Conservation (phyloP, 1,284 basidiomycete species). For the Austroboletus niveus region DNA sequence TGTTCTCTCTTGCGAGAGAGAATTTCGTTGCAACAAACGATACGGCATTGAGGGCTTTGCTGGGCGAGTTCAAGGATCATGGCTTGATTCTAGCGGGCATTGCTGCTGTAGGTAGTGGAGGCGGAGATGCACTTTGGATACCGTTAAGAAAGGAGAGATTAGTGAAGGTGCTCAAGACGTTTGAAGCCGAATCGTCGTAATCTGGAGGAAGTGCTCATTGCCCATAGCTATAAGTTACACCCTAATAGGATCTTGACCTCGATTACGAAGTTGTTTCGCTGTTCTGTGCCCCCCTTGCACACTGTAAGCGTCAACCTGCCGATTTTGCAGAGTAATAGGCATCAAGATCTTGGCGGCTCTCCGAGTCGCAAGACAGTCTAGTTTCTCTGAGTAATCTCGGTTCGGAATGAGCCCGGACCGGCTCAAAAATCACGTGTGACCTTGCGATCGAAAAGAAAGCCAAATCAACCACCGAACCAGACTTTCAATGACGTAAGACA, state of each 20-base stretch:
- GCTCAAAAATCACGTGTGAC: constrained; percentile 3
- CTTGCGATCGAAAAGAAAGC: not conserved
- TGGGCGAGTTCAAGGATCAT: constrained; percentile 91
- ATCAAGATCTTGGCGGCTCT: too few species aligned
- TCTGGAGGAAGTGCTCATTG: constrained; percentile 2
- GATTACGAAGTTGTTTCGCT: not conserved
- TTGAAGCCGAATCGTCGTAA: constrained; percentile 23
- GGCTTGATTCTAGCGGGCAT: constrained; percentile 58
- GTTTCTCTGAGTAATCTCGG: not conserved
- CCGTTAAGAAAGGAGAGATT: constrained; percentile 73
- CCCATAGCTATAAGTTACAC: constrained; percentile 4
- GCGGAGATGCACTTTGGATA: constrained; percentile 75
- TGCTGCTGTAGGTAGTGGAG: constrained; percentile 35
- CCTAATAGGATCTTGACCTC: not conserved
- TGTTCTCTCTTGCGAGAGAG: constrained; percentile 68
- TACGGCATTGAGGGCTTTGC: constrained; percentile 73
- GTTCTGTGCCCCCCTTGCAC: too few species aligned
- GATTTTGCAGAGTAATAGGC: too few species aligned
- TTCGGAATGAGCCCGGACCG: constrained; percentile 9
- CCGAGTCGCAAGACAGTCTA: too few species aligned
- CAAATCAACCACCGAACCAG: not conserved
- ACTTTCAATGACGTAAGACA: too few species aligned
- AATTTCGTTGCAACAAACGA: constrained; percentile 87
- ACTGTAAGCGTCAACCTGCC: too few species aligned
- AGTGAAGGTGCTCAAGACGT: constrained; percentile 38